Percentiles rank a stretch among this genome's conserved stretches.
These are phyloP conservation scores for Tulasnella sp. DNA, from an alignment of 768 basidiomycete species.

Conservation along the genomic window DNA sequence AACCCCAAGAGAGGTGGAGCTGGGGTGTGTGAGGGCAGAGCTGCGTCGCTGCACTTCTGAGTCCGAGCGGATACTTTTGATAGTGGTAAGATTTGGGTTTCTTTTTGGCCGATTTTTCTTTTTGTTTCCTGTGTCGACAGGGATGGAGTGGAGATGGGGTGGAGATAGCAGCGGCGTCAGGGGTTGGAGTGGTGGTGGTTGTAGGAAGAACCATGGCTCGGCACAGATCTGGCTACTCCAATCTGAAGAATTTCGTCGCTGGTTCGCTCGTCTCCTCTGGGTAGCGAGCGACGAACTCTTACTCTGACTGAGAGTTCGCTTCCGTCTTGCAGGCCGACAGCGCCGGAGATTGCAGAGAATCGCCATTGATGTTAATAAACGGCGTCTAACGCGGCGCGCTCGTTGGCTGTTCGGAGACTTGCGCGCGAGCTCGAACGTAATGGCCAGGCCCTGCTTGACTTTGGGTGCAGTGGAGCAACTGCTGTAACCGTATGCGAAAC, in stretches of 20 bases:
- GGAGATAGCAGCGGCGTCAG: background rate
- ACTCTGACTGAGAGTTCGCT: background rate
- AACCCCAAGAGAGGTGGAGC: background rate
- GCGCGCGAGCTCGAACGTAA: background rate
- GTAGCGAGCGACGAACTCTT: background rate
- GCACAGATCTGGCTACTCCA: conserved; percentile 22
- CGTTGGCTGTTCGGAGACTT: background rate
- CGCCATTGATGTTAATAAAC: background rate
- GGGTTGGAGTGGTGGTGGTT: background rate
- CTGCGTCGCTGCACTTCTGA: too few relatives aligned
- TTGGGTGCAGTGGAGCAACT: background rate
- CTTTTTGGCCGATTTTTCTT: too few relatives aligned
- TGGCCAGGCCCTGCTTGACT: background rate
- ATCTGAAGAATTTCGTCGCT: conserved; percentile 10
- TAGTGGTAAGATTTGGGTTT: background rate
- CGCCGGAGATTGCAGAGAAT: background rate
- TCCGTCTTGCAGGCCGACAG: background rate
- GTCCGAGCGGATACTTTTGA: background rate
- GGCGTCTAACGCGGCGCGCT: background rate
- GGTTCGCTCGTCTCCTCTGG: conserved; percentile 15
- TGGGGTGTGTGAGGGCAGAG: background rate
- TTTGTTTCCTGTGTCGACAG: background rate
- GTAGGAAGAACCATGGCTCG: conserved; percentile 10
- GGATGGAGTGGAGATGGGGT: background rate
- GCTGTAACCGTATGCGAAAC: background rate